Conservation (phyloP, 2,329 filamentous ascomycete genomes). For the Microdochium trichocladiopsis region DNA sequence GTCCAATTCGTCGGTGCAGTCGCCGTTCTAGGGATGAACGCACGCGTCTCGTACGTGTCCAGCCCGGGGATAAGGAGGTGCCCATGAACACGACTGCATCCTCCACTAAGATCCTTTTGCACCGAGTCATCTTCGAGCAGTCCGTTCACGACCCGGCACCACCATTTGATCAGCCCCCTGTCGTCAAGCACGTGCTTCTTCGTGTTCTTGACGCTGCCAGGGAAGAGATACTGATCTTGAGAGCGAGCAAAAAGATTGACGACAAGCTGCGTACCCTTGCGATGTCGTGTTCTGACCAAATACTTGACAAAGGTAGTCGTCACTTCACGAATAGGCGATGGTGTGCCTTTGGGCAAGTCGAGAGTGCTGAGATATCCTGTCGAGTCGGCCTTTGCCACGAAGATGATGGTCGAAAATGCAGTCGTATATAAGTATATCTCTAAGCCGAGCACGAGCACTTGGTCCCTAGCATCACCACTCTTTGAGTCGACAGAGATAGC, state of each 20-base stretch:
- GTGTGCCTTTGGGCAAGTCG: slow-evolving; percentile 50
- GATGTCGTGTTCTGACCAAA: slow-evolving; percentile 60
- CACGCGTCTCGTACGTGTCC: slow-evolving; percentile 72
- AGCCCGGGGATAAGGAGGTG: slow-evolving; percentile 86
- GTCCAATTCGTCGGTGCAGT: slow-evolving; percentile 53
- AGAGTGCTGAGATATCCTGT: slow-evolving; percentile 76
- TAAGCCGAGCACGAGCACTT: slow-evolving; percentile 72
- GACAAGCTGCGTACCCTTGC: slow-evolving; percentile 60
- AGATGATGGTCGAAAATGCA: slow-evolving; percentile 72
- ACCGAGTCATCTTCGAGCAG: slow-evolving; percentile 46
- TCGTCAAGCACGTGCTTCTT: slow-evolving; percentile 92
- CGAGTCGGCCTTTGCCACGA: slow-evolving; percentile 95
- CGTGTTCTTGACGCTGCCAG: slow-evolving; percentile 76
- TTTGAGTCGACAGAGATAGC: slow-evolving; percentile 38
- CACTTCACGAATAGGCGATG: slow-evolving; percentile 69
- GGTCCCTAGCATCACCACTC: slow-evolving; percentile 15
- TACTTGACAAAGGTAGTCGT: slow-evolving; percentile 70
- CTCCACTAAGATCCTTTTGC: slow-evolving; percentile 19
- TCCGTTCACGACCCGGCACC: slow-evolving; percentile 81
- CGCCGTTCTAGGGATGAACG: slow-evolving; percentile 60
- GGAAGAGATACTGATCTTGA: slow-evolving; percentile 91
- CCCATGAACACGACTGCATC: slow-evolving; percentile 51
- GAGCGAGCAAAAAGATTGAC: slow-evolving; percentile 88
- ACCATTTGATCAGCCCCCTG: slow-evolving; percentile 86
- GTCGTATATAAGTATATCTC: slow-evolving; percentile 87